Conservation (phyloP, 2,329 filamentous ascomycete species). For the Fusarium fracticaudum region DNA sequence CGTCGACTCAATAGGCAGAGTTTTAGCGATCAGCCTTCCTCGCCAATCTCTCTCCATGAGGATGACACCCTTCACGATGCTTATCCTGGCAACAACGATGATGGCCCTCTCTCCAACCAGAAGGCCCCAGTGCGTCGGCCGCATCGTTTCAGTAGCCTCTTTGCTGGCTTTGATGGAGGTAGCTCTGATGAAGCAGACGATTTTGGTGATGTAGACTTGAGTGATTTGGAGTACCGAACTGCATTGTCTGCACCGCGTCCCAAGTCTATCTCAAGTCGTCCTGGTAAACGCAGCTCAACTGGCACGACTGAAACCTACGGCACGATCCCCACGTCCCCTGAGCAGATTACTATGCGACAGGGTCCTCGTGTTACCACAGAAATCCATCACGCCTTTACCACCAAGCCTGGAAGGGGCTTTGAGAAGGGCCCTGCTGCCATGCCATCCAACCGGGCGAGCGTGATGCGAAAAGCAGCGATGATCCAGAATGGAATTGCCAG, state of each 20-base stretch:
- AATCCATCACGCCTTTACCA: slow-evolving; percentile 56
- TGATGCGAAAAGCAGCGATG: slow-evolving; percentile 81
- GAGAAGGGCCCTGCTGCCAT: slow-evolving; percentile 51
- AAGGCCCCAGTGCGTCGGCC: slow-evolving; percentile 72
- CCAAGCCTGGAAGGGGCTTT: slow-evolving; percentile 48
- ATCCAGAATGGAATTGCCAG: slow-evolving; percentile 81
- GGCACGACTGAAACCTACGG: slow-evolving; percentile 43
- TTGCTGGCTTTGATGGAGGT: slow-evolving; percentile 81
- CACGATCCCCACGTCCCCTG: slow-evolving; percentile 54
- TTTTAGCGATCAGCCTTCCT: slow-evolving; percentile 60
- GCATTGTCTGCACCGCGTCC: slow-evolving; percentile 71
- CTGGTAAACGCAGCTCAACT: slow-evolving; percentile 55
- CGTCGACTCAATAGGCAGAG: slow-evolving; percentile 62
- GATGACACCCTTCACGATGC: slow-evolving; percentile 63
- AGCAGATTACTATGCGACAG: slow-evolving; percentile 49
- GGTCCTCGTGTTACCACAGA: slow-evolving; percentile 50
- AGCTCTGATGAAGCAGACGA: slow-evolving; percentile 75
- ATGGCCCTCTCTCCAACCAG: slow-evolving; percentile 73
- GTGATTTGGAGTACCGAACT: slow-evolving; percentile 74
- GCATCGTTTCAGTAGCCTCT: slow-evolving; percentile 83
- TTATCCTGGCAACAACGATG: slow-evolving; percentile 83
- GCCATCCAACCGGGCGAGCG: slow-evolving; percentile 60
- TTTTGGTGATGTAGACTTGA: slow-evolving; percentile 68
- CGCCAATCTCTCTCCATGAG: slow-evolving; percentile 54
- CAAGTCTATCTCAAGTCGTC: slow-evolving; percentile 49